These are phyloP conservation scores for Striga hermonthica DNA, from an alignment of 305 asterid species.

Conservation along the genomic window DNA sequence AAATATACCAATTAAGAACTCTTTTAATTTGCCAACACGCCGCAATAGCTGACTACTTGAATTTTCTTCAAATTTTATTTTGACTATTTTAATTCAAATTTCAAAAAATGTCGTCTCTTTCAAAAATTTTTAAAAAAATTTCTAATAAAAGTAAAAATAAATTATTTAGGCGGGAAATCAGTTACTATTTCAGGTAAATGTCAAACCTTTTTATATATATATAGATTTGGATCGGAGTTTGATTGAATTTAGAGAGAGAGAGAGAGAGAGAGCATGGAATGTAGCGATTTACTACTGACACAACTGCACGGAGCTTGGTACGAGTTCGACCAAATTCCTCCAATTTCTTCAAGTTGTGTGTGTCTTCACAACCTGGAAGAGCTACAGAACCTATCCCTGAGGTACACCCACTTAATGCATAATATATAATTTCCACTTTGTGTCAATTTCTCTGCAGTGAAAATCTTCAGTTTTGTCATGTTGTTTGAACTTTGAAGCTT, in stretches of 20 bases:
- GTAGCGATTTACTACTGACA: conserved; percentile 76
- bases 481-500: neutral
- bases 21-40: too few species aligned
- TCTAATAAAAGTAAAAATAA: too few species aligned
- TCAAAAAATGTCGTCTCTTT: too few species aligned
- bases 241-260: conserved; percentile 55
- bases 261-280: conserved; percentile 71
- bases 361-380: conserved; percentile 46
- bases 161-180: too few species aligned
- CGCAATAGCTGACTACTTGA: too few species aligned
- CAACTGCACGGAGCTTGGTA: conserved; percentile 76
- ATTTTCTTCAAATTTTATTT: too few species aligned
- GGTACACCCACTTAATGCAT: conserved; percentile 33
- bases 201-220: too few species aligned
- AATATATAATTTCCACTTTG: neutral
- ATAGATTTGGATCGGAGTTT: conserved; percentile 58
- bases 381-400: conserved; percentile 35
- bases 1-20: too few species aligned
- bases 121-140: too few species aligned
- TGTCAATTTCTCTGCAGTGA: neutral
- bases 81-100: too few species aligned
- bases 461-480: neutral
- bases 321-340: conserved; percentile 60
- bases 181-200: too few species aligned
- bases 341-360: conserved; percentile 49